Percentiles rank a stretch among this genome's conserved stretches.
These are phyloP conservation scores for Fragaria ananassa DNA, from an alignment of 306 rosid genomes.

Conservation along the genomic window DNA sequence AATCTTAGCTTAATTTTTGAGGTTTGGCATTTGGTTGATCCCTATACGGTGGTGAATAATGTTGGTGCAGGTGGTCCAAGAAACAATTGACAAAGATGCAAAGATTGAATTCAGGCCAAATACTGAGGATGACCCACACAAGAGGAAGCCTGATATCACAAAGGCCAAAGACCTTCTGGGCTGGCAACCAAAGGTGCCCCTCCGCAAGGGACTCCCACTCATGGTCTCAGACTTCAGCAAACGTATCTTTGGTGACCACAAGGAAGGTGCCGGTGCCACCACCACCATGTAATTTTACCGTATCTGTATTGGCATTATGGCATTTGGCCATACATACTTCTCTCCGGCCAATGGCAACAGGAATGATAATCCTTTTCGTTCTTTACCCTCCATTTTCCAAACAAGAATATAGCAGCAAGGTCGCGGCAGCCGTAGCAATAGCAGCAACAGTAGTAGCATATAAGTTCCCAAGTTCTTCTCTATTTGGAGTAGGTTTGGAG, in stretches of 20 bases:
- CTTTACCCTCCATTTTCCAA: slow-evolving; percentile 13
- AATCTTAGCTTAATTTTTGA: not conserved
- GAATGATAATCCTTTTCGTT: slow-evolving; percentile 19
- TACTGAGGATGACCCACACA: slow-evolving; percentile 98
- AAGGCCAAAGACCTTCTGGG: slow-evolving; percentile 84
- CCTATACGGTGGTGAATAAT: not conserved
- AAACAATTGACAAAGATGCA: slow-evolving; percentile 90
- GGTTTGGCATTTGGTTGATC: not conserved
- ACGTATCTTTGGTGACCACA: slow-evolving; percentile 95
- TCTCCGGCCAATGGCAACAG: not conserved
- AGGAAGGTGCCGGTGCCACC: slow-evolving; percentile 42
- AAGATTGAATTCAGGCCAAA: slow-evolving; percentile 82
- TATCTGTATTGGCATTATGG: not conserved
- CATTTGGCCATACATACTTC: slow-evolving; percentile 14
- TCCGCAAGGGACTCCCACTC: slow-evolving; percentile 84
- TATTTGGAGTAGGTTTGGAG: not conserved
- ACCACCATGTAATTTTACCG: slow-evolving; percentile 31
- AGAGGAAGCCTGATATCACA: slow-evolving; percentile 87
- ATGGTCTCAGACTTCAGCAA: slow-evolving; percentile 91
- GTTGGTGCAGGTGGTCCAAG: slow-evolving; percentile 81
- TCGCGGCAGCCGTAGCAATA: not conserved
- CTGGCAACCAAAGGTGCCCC: slow-evolving; percentile 91
- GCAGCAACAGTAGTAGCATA: slow-evolving; percentile 19
- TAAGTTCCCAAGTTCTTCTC: not conserved
- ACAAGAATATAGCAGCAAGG: slow-evolving; percentile 11